These are phyloP conservation scores for Xanthoparmelia taractica DNA, from an alignment of 495 filamentous ascomycete species.

Conservation along the genomic window DNA sequence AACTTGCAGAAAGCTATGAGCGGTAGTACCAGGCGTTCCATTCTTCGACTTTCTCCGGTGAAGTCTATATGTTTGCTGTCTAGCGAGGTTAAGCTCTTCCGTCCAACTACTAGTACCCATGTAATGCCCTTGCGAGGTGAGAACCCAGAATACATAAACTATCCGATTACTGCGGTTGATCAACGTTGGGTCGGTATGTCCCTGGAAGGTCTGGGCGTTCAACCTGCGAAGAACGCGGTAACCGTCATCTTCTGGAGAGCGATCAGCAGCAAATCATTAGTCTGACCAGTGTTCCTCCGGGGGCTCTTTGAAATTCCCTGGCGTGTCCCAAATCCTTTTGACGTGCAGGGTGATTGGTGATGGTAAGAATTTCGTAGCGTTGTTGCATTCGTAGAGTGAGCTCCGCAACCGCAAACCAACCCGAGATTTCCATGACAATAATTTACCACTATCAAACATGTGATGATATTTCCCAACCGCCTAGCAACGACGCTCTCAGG, in stretches of 20 bases:
- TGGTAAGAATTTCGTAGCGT: not conserved
- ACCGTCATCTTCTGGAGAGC: too few relatives aligned
- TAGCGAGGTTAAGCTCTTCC: not conserved
- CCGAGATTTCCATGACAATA: not conserved
- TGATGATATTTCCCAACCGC: conserved; percentile 26
- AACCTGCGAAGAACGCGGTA: too few relatives aligned
- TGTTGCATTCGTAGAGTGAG: not conserved
- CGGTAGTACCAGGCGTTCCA: not conserved
- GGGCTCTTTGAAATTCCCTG: too few relatives aligned
- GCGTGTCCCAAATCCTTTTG: too few relatives aligned
- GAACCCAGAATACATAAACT: not conserved
- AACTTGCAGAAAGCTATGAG: not conserved
- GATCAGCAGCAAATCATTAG: too few relatives aligned
- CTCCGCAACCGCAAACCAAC: not conserved
- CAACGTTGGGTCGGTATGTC: too few relatives aligned
- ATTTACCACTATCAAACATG: conserved; percentile 8
- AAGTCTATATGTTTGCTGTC: not conserved
- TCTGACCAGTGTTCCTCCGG: too few relatives aligned
- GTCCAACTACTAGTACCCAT: not conserved
- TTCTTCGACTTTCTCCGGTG: not conserved
- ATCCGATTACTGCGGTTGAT: not conserved
- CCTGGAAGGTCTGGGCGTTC: too few relatives aligned
- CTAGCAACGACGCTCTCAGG: conserved; percentile 21
- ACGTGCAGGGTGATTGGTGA: too few relatives aligned
- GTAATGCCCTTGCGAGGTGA: not conserved